Conservation (phyloP, 2,329 filamentous ascomycete species). For the Ascochyta fabae region DNA sequence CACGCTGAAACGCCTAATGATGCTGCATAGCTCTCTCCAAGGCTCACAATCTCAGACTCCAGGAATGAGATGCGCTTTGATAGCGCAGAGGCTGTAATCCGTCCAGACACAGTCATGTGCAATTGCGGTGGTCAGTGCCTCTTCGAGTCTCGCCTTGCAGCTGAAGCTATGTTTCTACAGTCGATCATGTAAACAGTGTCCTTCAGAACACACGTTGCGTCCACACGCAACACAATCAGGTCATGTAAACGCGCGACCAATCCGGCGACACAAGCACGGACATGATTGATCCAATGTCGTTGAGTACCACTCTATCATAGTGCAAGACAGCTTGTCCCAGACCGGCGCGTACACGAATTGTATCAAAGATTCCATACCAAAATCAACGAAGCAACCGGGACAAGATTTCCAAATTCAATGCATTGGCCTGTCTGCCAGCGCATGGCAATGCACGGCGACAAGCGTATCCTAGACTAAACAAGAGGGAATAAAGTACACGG, state of each 20-base stretch:
- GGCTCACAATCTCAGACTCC: neutral
- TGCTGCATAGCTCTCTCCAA: neutral
- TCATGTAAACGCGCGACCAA: neutral
- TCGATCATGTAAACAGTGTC: neutral
- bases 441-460: neutral
- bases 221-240: neutral
- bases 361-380: too few species aligned
- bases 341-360: neutral
- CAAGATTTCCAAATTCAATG: too few species aligned
- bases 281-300: neutral
- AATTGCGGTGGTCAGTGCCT: neutral
- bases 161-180: neutral
- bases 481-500: conserved; percentile 12
- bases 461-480: conserved; percentile 6
- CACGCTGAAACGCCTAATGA: conserved; percentile 10
- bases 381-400: too few species aligned
- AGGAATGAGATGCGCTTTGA: neutral
- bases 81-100: neutral
- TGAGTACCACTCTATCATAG: neutral
- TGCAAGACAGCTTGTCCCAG: neutral
- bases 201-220: neutral
- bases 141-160: neutral
- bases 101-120: neutral
- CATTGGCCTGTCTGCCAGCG: neutral
- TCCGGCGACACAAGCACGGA: neutral